These are phyloP conservation scores for Coemansia sp. DNA, from an alignment of 192 early-diverging fungal species.

Conservation along the genomic window DNA sequence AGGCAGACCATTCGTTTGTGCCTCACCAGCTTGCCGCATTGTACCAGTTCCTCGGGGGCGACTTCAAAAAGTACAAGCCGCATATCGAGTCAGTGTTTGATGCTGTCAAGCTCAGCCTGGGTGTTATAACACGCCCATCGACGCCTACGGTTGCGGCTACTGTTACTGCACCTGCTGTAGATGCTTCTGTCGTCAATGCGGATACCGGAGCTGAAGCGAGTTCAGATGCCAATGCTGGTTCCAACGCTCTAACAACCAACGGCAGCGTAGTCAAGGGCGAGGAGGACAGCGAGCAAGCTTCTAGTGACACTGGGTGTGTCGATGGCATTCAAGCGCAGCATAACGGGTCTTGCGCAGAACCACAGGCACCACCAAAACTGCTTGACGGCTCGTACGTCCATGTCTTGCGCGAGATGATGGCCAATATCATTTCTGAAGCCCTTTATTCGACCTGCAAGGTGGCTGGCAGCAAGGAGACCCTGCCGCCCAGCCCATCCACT, in stretches of 20 bases:
- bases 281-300: neutral
- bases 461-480: constrained; percentile 24
- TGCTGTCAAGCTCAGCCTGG: constrained; percentile 31
- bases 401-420: constrained; percentile 45
- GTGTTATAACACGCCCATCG: constrained; percentile 4
- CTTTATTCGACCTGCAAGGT: constrained; percentile 47
- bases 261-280: neutral
- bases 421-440: constrained; percentile 46
- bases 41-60: constrained; percentile 56
- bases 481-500: constrained; percentile 22
- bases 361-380: constrained; percentile 7
- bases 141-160: neutral
- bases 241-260: neutral
- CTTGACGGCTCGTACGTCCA: constrained; percentile 20
- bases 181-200: neutral
- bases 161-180: neutral
- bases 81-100: constrained; percentile 48
- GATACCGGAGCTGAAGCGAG: neutral
- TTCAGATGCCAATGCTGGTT: neutral
- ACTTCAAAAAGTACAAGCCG: constrained; percentile 57
- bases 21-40: constrained; percentile 51
- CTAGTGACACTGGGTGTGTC: neutral
- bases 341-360: neutral
- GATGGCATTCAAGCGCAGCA: neutral
- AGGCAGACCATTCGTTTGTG: constrained; percentile 41